Evolutionary conservation across 805 yeast species (phyloP).

Genomic region (Ogataea pini): DNA sequence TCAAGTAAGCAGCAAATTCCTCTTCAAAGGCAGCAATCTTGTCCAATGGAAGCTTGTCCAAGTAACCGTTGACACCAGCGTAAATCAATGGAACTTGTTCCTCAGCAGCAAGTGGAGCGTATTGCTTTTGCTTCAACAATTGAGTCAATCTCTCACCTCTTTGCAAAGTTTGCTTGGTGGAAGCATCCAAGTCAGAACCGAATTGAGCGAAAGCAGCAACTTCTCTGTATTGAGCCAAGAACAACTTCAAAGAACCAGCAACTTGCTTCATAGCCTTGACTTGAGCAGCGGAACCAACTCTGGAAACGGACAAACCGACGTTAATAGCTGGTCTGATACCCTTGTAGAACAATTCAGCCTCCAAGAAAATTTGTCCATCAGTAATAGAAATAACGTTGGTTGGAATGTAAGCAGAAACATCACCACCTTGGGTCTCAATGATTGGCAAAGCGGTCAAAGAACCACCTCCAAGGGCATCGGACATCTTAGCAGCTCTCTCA

Average conservation of each 20-base stretch:
- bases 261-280: constrained; percentile 99
- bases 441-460: constrained; percentile 95
- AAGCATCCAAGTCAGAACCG: constrained; percentile 99
- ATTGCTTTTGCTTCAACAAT: constrained; percentile 97
- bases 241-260: constrained; percentile 99
- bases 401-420: constrained; percentile 97
- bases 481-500: constrained; percentile 98
- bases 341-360: constrained; percentile 99
- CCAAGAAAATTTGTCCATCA: constrained; percentile 98
- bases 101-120: constrained; percentile 95
- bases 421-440: constrained; percentile 99
- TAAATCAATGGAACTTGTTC: constrained; percentile 98
- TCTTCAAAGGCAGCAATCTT: constrained; percentile 90
- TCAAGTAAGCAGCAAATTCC: constrained; percentile 88
- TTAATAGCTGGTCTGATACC: constrained; percentile 99
- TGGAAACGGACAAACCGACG: constrained; percentile 99
- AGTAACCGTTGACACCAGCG: constrained; percentile 99
- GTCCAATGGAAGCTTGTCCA: constrained; percentile 81
- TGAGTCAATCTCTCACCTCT: constrained; percentile 99
- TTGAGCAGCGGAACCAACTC: constrained; percentile 99
- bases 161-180: constrained; percentile 96
- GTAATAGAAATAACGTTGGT: constrained; percentile 97
- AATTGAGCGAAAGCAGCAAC: constrained; percentile 99
- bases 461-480: constrained; percentile 86
- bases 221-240: constrained; percentile 99